Conservation (phyloP, 2,329 filamentous ascomycete species). For the Sclerotinia spermophila region DNA sequence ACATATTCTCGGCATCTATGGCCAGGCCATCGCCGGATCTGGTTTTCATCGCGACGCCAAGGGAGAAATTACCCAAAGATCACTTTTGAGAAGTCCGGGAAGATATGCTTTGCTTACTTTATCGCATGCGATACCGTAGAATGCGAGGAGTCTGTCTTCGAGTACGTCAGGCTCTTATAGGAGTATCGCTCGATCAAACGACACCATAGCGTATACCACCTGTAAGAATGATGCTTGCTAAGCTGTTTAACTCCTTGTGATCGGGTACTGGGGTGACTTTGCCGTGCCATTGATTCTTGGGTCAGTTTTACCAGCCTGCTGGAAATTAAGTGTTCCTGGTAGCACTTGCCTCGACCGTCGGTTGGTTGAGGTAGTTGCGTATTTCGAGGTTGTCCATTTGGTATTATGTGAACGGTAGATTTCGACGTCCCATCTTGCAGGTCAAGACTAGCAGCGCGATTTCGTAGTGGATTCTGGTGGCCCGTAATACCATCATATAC, state of each 20-base stretch:
- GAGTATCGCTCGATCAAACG: neutral
- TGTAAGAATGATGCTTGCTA: neutral
- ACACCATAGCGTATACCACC: neutral
- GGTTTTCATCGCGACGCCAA: neutral
- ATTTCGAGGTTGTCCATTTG: neutral
- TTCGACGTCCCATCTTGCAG: neutral
- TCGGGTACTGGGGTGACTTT: neutral
- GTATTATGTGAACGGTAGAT: neutral
- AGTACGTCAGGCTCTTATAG: neutral
- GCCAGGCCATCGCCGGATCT: neutral
- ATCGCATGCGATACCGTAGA: neutral
- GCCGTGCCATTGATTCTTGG: neutral
- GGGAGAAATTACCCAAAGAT: neutral
- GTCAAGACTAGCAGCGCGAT: neutral
- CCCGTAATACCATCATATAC: neutral
- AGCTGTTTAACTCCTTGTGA: neutral
- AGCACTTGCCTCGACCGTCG: neutral
- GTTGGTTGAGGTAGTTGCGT: neutral
- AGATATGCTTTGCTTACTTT: neutral
- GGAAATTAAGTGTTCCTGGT: neutral
- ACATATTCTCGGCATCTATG: neutral
- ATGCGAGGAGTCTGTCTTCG: neutral
- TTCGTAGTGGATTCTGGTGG: neutral
- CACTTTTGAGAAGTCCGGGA: neutral
- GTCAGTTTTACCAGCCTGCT: neutral